Evolutionary conservation across 2,329 filamentous ascomycete species (phyloP).

Genomic region (Alternaria sp.): DNA sequence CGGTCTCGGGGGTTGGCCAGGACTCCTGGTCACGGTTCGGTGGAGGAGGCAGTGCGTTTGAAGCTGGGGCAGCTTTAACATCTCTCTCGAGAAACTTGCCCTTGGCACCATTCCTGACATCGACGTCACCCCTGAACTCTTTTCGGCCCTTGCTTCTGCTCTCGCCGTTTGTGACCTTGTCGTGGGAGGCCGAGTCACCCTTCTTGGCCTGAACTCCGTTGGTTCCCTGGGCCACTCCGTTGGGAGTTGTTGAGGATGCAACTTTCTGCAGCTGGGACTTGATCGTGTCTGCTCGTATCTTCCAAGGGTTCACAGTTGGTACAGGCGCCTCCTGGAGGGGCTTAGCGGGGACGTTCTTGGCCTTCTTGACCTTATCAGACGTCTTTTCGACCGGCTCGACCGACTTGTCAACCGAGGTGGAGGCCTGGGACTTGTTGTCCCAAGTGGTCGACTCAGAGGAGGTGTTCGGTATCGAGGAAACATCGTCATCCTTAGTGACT

Average conservation of each 20-base stretch:
- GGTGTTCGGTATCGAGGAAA: slow-evolving; percentile 68
- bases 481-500: slow-evolving; percentile 67
- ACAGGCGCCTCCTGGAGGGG: slow-evolving; percentile 81
- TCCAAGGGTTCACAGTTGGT: slow-evolving; percentile 88
- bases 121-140: slow-evolving; percentile 38
- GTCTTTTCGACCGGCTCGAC: slow-evolving; percentile 59
- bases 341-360: slow-evolving; percentile 56
- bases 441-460: slow-evolving; percentile 72
- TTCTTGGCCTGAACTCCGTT: slow-evolving; percentile 35
- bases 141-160: slow-evolving; percentile 36
- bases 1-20: slow-evolving; percentile 91
- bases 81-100: slow-evolving; percentile 44
- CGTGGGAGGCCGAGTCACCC: slow-evolving; percentile 31
- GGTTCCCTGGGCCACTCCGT: slow-evolving; percentile 29
- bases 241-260: slow-evolving; percentile 52
- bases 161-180: slow-evolving; percentile 31
- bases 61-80: slow-evolving; percentile 23
- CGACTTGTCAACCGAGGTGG: slow-evolving; percentile 70
- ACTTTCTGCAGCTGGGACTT: slow-evolving; percentile 60
- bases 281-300: slow-evolving; percentile 74
- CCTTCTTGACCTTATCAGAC: slow-evolving; percentile 63
- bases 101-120: slow-evolving; percentile 42
- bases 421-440: slow-evolving; percentile 70
- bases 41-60: slow-evolving; percentile 60
- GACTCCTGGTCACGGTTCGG: slow-evolving; percentile 77